Evolutionary conservation across 768 basidiomycete genomes (phyloP).

Genomic region (Tremella fuciformis): DNA sequence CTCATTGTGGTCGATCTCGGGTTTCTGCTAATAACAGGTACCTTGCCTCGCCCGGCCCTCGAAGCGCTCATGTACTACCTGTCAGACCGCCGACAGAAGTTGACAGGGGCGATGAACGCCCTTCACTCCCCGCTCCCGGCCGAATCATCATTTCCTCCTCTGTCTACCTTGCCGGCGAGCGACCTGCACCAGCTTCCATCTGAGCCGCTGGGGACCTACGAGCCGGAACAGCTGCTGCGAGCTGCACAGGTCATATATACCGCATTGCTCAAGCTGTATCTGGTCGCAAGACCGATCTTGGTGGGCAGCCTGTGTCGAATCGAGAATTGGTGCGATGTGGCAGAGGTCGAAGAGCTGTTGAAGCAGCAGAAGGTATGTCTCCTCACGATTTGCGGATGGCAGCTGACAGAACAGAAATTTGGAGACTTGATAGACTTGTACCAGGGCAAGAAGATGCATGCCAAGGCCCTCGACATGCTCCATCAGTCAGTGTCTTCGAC

Average conservation of each 20-base stretch:
- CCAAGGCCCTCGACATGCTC: conserved; percentile 77
- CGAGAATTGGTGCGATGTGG: conserved; percentile 96
- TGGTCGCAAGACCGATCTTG: conserved; percentile 74
- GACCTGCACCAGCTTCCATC: conserved; percentile 72
- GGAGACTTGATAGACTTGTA: conserved; percentile 87
- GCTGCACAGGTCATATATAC: conserved; percentile 95
- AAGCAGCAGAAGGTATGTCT: conserved; percentile 67
- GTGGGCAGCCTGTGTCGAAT: conserved; percentile 83
- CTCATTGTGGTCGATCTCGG: neutral
- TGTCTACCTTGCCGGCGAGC: conserved; percentile 56
- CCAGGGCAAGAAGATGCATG: conserved; percentile 92
- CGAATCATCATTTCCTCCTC: conserved; percentile 64
- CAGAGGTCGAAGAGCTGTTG: conserved; percentile 84
- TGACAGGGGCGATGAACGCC: conserved; percentile 69
- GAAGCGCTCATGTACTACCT: conserved; percentile 85
- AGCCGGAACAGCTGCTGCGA: conserved; percentile 77
- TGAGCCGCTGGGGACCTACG: conserved; percentile 66
- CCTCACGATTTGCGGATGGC: neutral
- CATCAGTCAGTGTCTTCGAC: conserved; percentile 62
- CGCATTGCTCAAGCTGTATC: conserved; percentile 86
- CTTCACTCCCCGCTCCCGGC: conserved; percentile 68
- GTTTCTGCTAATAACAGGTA: conserved; percentile 12
- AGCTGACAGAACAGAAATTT: conserved; percentile 66
- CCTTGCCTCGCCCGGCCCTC: conserved; percentile 57
- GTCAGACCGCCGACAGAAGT: conserved; percentile 82